Base-by-base conservation (phyloP, 441 rosid species). In the Arabidopsis lyrata region DNA sequence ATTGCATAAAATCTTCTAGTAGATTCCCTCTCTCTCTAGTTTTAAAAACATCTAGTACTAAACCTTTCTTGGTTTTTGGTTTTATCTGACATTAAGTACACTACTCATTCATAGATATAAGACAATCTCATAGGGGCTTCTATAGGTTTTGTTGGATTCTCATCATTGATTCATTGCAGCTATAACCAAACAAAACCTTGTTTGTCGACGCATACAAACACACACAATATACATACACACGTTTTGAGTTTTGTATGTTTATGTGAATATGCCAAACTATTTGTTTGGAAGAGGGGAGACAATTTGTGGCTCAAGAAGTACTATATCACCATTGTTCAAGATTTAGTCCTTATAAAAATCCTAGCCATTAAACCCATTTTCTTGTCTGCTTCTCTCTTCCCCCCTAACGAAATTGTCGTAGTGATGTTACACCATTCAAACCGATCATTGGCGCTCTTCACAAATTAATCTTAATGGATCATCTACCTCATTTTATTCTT, bases 291-390 rank as follows among this genome's bases (percentile, higher is more conserved):
- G 70, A 39, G 41, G 57, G 54, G 75, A 76, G 66, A 63, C 80
- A 76, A 76, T 15, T 70, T 63, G 76, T 64, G 76, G 80, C 79
- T 76, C 80, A 31, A 70, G 61, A 38, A 63, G 58, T 42, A 52
- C 13, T 8, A 22, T 13, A 13, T 54, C 34, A 16, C 15, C 60
- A 63, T 38, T 22, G 35, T 60, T 44, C 24, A 44, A 69, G 29
- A 52, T 63, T 38, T 3, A 55, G 66, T 76, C 54, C 71, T 48
- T 24, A 56, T 7, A 0, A 0, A 50, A 67, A 11, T 50, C 64
- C 50, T 61, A 75, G 63, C 69, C 58, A 42, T 24, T 53, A 16
- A 41, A 41, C 45, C 31, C 27, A 2, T 12, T 52, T 47, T 35
- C 47, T 55, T 47, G 52, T 58, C 47, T 58, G 18, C 10, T 39